A percentile compares a stretch with the other conserved stretches of the same genome.
Evolutionary conservation across 345 rosid species (phyloP).

Genomic region (Hibiscus tridactylites): DNA sequence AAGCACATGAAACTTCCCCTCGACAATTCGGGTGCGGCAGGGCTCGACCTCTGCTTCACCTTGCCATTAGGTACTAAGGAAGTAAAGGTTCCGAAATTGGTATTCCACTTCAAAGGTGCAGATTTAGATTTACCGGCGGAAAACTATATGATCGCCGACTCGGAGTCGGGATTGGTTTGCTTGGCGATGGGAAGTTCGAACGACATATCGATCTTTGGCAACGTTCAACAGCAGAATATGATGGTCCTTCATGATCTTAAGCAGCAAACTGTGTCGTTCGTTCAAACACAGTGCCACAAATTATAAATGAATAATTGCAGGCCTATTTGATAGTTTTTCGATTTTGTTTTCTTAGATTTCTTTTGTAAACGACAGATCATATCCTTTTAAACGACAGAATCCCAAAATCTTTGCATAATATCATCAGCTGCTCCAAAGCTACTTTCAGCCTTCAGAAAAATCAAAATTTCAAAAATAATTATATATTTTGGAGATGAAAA

Average conservation of each 20-base stretch:
- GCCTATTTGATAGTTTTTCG: not conserved
- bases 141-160: slow-evolving; percentile 71
- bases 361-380: not conserved
- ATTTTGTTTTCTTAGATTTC: not conserved
- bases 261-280: slow-evolving; percentile 59
- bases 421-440: slow-evolving; percentile 24
- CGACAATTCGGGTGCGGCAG: slow-evolving; percentile 42
- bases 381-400: not conserved
- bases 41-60: slow-evolving; percentile 79
- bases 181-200: slow-evolving; percentile 84
- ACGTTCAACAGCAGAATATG: slow-evolving; percentile 82
- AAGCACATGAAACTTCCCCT: slow-evolving; percentile 42
- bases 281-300: slow-evolving; percentile 57
- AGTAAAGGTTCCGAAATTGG: slow-evolving; percentile 56
- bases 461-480: not conserved
- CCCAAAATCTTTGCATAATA: no score
- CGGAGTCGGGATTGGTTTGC: slow-evolving; percentile 51
- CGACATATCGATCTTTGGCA: slow-evolving; percentile 83
- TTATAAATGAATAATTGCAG: slow-evolving; percentile 21
- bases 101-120: slow-evolving; percentile 65
- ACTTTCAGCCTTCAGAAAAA: slow-evolving; percentile 58
- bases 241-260: slow-evolving; percentile 64
- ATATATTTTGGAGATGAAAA: slow-evolving; percentile 1
- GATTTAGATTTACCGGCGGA: slow-evolving; percentile 76
- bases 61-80: slow-evolving; percentile 29